Evolutionary conservation across 2,329 filamentous ascomycete genomes (phyloP), one percentile per base, ranked within the genome.

Genomic region (Calonectria pteridis): DNA sequence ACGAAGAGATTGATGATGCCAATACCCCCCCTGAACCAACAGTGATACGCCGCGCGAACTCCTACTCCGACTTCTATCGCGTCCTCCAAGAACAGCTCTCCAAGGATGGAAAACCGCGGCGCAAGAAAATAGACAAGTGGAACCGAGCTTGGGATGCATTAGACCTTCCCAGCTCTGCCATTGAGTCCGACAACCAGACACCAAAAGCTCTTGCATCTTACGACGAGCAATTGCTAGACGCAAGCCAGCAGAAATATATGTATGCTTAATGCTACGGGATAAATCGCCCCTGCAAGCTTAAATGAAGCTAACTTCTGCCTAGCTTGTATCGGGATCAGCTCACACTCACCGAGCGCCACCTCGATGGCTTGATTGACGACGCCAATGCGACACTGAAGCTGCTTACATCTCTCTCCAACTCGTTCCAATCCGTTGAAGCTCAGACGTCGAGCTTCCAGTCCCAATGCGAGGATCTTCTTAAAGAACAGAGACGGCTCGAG

Each of bases 371-470:
- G 18, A 89, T 98, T 29, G 87, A 90, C 33, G 95, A 95, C 82
- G 95, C 96, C 1, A 91, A 94, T 69, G 90, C 90, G 23, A 94
- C 95, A 0, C 88, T 99, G 49, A 89, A 92, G 53, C 88, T 97
- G 23, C 89, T 99, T 33, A 93, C 94, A 20, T 92, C 91, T 0
- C 89, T 99, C 20, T 96, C 96, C 18, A 91, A 93, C 79, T 96
- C 96, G 6, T 99, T 99, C 86, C 93, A 93, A 77, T 89, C 93
- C 0, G 96, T 99, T 63, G 95, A 98, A 80, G 88, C 91, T 13
- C 96, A 98, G 85, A 99, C 97, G 0, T 94, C 94, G n/a, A 93
- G 94, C 18, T 98, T 99, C 86, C 94, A 96, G 82, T 92, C 93
- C 59, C 95, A 98, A 84, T 99, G 97, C 84, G 95, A 98, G 82